Conservation (phyloP, 371 early-diverging fungal genomes). For the Circinella umbellata region DNA sequence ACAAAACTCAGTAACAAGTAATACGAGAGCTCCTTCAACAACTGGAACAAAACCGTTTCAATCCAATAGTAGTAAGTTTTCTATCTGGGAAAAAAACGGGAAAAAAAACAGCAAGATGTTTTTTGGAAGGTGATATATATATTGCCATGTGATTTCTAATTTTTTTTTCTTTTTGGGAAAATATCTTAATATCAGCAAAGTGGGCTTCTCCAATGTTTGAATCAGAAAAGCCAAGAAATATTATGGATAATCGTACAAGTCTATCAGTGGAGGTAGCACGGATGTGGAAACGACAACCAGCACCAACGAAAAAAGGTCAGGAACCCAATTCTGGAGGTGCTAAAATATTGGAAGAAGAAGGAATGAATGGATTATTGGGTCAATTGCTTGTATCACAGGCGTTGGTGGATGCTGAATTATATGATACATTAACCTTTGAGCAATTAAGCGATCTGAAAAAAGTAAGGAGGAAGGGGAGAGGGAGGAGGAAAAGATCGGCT, state of each 20-base stretch:
- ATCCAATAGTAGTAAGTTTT: neutral
- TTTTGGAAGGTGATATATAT: too few relatives aligned
- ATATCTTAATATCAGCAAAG: neutral
- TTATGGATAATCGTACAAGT: conserved; percentile 21
- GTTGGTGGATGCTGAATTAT: conserved; percentile 63
- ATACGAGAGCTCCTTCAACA: neutral
- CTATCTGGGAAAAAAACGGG: too few relatives aligned
- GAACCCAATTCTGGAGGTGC: neutral
- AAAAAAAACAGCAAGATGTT: too few relatives aligned
- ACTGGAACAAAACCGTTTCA: neutral
- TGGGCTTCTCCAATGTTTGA: neutral
- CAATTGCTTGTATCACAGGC: conserved; percentile 68
- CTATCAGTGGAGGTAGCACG: conserved; percentile 33
- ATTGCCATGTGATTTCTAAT: too few relatives aligned
- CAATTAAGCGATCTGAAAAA: conserved; percentile 59
- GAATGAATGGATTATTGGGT: conserved; percentile 55
- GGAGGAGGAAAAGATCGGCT: too few relatives aligned
- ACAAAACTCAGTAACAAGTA: conserved; percentile 21
- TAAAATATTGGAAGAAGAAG: neutral
- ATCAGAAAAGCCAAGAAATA: neutral
- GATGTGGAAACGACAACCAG: conserved; percentile 38
- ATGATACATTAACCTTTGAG: conserved; percentile 58
- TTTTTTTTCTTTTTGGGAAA: too few relatives aligned
- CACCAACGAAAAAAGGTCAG: neutral
- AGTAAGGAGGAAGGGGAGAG: conserved; percentile 28